phyloP scores from a whole-genome alignment of 768 basidiomycete genomes.

The Mycena epipterygia region DNA sequence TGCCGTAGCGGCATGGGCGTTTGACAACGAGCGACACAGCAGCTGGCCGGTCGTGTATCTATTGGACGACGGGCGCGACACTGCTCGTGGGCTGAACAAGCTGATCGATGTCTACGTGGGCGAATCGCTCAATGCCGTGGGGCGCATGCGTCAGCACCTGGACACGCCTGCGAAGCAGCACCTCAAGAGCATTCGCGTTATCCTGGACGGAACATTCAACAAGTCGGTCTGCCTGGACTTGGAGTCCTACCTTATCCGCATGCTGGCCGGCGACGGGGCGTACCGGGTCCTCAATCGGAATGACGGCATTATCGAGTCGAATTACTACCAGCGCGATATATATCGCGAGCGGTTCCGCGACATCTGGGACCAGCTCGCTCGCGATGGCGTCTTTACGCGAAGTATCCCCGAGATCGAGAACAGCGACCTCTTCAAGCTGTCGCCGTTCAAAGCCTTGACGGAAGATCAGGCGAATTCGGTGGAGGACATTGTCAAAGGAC shows the following conservation, averaged over 20 bases:
- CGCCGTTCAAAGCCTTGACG: conserved; percentile 32
- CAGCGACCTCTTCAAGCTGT: conserved; percentile 30
- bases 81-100: conserved; percentile 21
- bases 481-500: conserved; percentile 17
- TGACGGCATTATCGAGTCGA: conserved; percentile 25
- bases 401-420: conserved; percentile 29
- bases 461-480: conserved; percentile 31
- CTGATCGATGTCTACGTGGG: conserved; percentile 29
- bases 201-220: conserved; percentile 29
- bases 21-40: conserved; percentile 25
- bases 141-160: conserved; percentile 30
- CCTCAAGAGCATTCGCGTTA: conserved; percentile 23
- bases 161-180: conserved; percentile 27
- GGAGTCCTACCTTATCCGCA: conserved; percentile 30
- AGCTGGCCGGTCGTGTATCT: conserved; percentile 27
- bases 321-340: conserved; percentile 31
- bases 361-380: conserved; percentile 31
- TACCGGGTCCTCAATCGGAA: conserved; percentile 30
- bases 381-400: conserved; percentile 29
- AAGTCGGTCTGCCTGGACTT: conserved; percentile 29
- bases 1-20: conserved; percentile 26
- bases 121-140: conserved; percentile 29
- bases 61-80: conserved; percentile 22
- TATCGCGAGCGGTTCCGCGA: conserved; percentile 28
- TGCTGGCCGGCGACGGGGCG: conserved; percentile 27